Conservation (phyloP, 768 basidiomycete species). For the Mycena metata region DNA sequence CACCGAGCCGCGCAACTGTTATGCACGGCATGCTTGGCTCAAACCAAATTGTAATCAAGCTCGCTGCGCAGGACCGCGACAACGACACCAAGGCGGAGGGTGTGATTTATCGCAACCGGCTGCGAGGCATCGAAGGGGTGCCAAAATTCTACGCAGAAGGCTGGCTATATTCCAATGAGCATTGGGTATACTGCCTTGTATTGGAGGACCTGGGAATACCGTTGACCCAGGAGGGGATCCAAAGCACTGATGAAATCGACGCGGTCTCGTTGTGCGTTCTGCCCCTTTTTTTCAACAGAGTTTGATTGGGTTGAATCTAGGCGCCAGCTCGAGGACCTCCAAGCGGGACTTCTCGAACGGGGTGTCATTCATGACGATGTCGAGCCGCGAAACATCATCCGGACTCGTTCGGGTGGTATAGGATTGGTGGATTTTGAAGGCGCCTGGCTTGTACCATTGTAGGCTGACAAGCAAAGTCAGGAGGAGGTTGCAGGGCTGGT, state of each 20-base stretch:
- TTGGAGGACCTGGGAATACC: background rate
- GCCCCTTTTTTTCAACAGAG: background rate
- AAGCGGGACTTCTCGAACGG: background rate
- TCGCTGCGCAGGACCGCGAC: background rate
- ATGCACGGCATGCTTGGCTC: background rate
- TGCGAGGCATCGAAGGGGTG: background rate
- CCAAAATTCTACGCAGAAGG: background rate
- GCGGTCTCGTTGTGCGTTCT: background rate
- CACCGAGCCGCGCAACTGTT: background rate
- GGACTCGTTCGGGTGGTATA: background rate
- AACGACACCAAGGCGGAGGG: background rate
- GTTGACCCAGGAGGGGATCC: background rate
- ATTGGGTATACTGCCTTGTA: background rate
- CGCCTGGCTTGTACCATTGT: background rate
- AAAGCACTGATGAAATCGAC: background rate
- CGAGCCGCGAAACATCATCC: background rate
- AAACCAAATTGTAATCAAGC: background rate
- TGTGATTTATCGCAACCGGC: background rate
- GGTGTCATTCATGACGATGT: background rate
- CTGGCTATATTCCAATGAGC: background rate
- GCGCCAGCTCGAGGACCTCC: background rate
- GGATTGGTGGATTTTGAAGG: background rate
- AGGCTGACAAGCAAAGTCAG: too few relatives aligned
- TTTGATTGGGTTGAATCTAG: background rate
- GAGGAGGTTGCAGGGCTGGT: too few relatives aligned